Base-by-base conservation (phyloP, 2,329 filamentous ascomycete species). In the Penicillium sp. region DNA sequence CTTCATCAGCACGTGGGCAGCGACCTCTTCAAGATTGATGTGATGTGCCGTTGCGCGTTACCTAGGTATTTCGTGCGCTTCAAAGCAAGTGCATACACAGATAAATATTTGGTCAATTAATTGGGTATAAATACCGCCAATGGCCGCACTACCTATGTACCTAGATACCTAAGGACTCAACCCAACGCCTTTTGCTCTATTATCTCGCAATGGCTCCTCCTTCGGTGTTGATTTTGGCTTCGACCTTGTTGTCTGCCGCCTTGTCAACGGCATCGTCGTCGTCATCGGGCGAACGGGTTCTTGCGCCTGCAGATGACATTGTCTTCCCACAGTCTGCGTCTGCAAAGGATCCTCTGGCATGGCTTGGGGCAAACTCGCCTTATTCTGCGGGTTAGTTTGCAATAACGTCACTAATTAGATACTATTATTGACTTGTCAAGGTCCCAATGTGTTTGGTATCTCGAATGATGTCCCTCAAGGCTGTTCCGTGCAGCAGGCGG, bases 401-500 rank as follows among this genome's bases (percentile, higher is more conserved):
- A 2, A 8, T 7, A 18, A 21, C 5, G 18, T 42, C 18, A 11
- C 3, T 42, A 11, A 6, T 4, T 9, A 5, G n/a, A 5, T 2
- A 5, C 5, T 20, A n/a, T 11, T 28, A 21, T 21, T 12, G 33
- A 21, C 5, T 28, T 45, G 2, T 30, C 8, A 48, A 80, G 82
- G 81, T 0, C 81, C 82, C 11, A 79, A 86, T 62, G 77, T 85
- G 47, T 78, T 81, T 58, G 75, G 72, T 12, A 82, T 87, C 55
- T 79, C 80, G 0, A 71, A 78, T 28, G 74, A 79, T 3, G 73
- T 83, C 1, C 84, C 84, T 0, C 73, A 79, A 1, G 75, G 78
- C 45, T 88, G 85, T 65, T 72, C 71, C 9, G 79, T 88, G 3
- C 82, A 87, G 58, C 79, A 84, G 63, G 83, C 81, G 3, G 81